phyloP scores from a whole-genome alignment of 495 filamentous ascomycete genomes.

The Cercophora scortea region DNA sequence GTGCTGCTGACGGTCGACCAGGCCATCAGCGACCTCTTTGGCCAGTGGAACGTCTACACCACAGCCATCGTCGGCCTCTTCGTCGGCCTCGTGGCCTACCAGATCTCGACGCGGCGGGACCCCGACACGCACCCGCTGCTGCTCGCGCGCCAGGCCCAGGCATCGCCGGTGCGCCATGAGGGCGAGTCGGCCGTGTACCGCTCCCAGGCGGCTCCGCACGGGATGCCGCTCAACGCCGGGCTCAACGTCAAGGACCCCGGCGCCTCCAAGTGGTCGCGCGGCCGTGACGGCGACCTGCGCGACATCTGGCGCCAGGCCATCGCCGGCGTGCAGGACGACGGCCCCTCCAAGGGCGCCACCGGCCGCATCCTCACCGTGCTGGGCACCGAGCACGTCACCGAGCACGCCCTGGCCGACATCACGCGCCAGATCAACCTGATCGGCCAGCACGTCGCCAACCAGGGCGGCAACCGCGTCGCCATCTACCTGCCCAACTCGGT shows the following conservation, averaged over 20 bases:
- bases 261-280: slow-evolving; percentile 70
- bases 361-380: slow-evolving; percentile 76
- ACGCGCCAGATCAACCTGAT: slow-evolving; percentile 84
- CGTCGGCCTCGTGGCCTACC: slow-evolving; percentile 46
- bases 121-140: slow-evolving; percentile 89
- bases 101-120: slow-evolving; percentile 44
- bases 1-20: slow-evolving; percentile 58
- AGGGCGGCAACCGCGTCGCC: slow-evolving; percentile 70
- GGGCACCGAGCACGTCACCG: slow-evolving; percentile 62
- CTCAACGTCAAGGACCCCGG: slow-evolving; percentile 79
- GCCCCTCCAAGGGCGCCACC: slow-evolving; percentile 48
- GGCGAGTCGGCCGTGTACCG: slow-evolving; percentile 80
- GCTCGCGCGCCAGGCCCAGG: slow-evolving; percentile 72
- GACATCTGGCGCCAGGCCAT: slow-evolving; percentile 84
- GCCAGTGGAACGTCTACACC: slow-evolving; percentile 73
- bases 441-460: slow-evolving; percentile 60
- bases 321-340: slow-evolving; percentile 53
- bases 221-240: slow-evolving; percentile 72
- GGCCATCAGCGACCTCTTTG: slow-evolving; percentile 56
- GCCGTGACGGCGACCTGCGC: slow-evolving; percentile 80
- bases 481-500: slow-evolving; percentile 91
- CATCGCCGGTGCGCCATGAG: slow-evolving; percentile 69
- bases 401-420: slow-evolving; percentile 60
- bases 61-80: slow-evolving; percentile 56
- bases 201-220: slow-evolving; percentile 71